Conservation (phyloP, 352 stramenopile genomes). For the Phytophthora boehmeriae region DNA sequence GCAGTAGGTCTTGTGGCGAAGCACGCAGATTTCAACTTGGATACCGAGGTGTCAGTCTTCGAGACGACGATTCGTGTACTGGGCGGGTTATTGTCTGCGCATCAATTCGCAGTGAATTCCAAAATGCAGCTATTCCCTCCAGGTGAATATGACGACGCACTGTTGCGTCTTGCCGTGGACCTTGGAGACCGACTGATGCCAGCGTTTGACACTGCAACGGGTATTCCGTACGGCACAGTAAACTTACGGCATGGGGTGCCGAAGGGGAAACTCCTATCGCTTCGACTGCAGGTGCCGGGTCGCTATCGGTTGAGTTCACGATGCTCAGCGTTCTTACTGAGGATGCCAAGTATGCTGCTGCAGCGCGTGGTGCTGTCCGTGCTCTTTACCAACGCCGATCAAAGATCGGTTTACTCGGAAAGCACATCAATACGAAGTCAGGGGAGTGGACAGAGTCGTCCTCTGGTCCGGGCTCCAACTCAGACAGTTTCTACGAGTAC, state of each 20-base stretch:
- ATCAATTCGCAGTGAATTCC: slow-evolving; percentile 78
- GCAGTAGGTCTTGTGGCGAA: slow-evolving; percentile 68
- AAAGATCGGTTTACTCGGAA: slow-evolving; percentile 92
- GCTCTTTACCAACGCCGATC: slow-evolving; percentile 81
- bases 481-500: slow-evolving; percentile 99
- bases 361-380: slow-evolving; percentile 66
- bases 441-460: slow-evolving; percentile 86
- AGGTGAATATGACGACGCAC: slow-evolving; percentile 90
- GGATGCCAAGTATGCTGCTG: slow-evolving; percentile 69
- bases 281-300: slow-evolving; percentile 96
- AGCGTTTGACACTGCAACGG: slow-evolving; percentile 96
- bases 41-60: slow-evolving; percentile 93
- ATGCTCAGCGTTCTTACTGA: slow-evolving; percentile 91
- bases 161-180: slow-evolving; percentile 95
- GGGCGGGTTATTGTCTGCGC: slow-evolving; percentile 90
- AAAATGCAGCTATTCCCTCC: slow-evolving; percentile 55
- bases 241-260: slow-evolving; percentile 94
- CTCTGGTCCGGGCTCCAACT: slow-evolving; percentile 92
- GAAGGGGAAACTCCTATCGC: slow-evolving; percentile 94
- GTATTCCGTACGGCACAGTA: slow-evolving; percentile 97
- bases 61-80: slow-evolving; percentile 94
- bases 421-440: slow-evolving; percentile 94
- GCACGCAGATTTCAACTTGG: slow-evolving; percentile 77
- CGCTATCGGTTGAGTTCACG: slow-evolving; percentile 97
- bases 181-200: slow-evolving; percentile 95